These are phyloP conservation scores for Daldinia bambusicola DNA, from an alignment of 495 filamentous ascomycete species.

Conservation along the genomic window DNA sequence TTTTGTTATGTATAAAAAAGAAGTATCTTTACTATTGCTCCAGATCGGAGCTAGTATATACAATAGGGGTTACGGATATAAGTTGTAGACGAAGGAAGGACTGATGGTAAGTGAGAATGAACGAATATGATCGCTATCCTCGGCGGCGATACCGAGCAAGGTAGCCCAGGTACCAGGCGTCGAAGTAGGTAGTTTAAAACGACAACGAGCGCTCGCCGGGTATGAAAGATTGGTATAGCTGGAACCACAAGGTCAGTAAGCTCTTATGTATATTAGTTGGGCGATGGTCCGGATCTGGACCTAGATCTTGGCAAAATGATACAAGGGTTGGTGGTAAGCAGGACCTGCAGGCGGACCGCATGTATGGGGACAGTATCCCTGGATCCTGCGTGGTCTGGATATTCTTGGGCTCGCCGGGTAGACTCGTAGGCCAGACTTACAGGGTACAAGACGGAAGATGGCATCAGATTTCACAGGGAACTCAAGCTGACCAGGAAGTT, in stretches of 20 bases:
- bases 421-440: slow-evolving; percentile 2
- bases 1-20: slow-evolving; percentile 14
- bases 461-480: not conserved
- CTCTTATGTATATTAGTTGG: slow-evolving; percentile 35
- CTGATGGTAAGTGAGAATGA: slow-evolving; percentile 28
- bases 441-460: slow-evolving; percentile 22
- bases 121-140: slow-evolving; percentile 23
- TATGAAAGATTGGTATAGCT: slow-evolving; percentile 12
- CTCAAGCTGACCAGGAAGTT: slow-evolving; percentile 23
- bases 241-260: slow-evolving; percentile 14
- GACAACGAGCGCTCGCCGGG: slow-evolving; percentile 17
- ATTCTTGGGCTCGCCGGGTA: slow-evolving; percentile 27
- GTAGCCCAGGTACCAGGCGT: slow-evolving; percentile 11
- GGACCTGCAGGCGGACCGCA: slow-evolving; percentile 41
- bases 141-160: slow-evolving; percentile 10
- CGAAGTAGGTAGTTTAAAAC: not conserved
- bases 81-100: slow-evolving; percentile 19
- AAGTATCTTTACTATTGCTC: not conserved
- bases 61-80: not conserved
- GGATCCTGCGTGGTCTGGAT: slow-evolving; percentile 15
- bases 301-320: slow-evolving; percentile 27
- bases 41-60: not conserved
- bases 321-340: slow-evolving; percentile 25
- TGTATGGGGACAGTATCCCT: slow-evolving; percentile 21
- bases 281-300: slow-evolving; percentile 33